Conservation (phyloP, 257 asterid genomes). For the Solanum bulbocastanum region DNA sequence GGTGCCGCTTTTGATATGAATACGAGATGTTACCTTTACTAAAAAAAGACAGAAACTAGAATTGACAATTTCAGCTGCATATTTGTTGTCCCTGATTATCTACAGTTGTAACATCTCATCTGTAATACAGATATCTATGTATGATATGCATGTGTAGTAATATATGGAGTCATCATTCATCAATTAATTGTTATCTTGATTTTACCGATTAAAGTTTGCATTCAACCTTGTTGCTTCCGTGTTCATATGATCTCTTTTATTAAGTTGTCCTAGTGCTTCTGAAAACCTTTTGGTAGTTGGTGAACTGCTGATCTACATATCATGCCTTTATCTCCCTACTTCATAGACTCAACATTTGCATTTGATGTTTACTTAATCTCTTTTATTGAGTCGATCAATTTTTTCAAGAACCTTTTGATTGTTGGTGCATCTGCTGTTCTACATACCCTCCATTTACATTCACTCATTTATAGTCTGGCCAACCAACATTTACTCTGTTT, state of each 20-base stretch:
- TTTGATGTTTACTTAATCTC: neutral
- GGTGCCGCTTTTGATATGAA: neutral
- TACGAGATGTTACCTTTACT: neutral
- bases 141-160: neutral
- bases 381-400: neutral
- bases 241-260: neutral
- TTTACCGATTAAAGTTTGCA: neutral
- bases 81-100: neutral
- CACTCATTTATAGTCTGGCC: neutral
- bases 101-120: neutral
- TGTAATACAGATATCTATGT: neutral
- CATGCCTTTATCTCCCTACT: neutral
- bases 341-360: neutral
- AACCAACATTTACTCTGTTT: neutral
- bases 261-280: neutral
- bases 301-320: neutral
- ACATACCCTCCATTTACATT: neutral
- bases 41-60: neutral
- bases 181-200: neutral
- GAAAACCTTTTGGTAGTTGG: neutral
- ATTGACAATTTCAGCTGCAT: neutral
- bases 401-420: neutral
- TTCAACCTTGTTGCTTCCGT: neutral
- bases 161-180: neutral
- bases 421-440: neutral